Conservation (phyloP, 768 basidiomycete genomes). For the Agaricus sinodeliciosus region DNA sequence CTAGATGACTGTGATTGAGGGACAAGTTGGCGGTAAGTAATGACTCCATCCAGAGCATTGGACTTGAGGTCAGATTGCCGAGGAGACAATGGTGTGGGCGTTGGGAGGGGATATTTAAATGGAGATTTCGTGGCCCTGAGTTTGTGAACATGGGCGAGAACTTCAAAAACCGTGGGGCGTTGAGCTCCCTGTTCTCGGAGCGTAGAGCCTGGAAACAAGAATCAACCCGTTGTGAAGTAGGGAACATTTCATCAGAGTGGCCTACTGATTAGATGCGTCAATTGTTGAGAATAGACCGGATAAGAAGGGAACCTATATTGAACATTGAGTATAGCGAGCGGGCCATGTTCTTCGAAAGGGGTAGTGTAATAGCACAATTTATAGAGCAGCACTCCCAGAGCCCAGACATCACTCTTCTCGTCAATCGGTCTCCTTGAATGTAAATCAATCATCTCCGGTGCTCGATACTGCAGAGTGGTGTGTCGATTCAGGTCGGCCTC, state of each 20-base stretch:
- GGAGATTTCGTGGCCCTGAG: constrained; percentile 84
- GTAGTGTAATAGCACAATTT: constrained; percentile 99
- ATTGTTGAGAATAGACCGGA: constrained; percentile 76
- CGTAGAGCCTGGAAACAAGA: constrained; percentile 64
- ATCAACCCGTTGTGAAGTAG: constrained; percentile 9
- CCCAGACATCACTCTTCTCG: constrained; percentile 98
- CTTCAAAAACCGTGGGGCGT: constrained; percentile 83
- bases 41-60: constrained; percentile 16
- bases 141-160: constrained; percentile 76
- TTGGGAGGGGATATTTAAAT: constrained; percentile 58
- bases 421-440: constrained; percentile 79
- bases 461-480: constrained; percentile 94
- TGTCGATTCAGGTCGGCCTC: constrained; percentile 91
- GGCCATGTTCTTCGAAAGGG: constrained; percentile 97
- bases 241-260: constrained; percentile 6
- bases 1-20: constrained; percentile 5
- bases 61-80: constrained; percentile 23
- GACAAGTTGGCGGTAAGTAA: constrained; percentile 7
- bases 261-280: constrained; percentile 81
- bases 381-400: constrained; percentile 92
- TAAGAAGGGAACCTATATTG: constrained; percentile 90
- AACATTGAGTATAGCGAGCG: constrained; percentile 92
- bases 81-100: constrained; percentile 40
- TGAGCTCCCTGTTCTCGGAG: constrained; percentile 84
- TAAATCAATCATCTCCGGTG: constrained; percentile 98